phyloP scores from a whole-genome alignment of 108 stramenopile species.

The Cyclotella baltica region DNA sequence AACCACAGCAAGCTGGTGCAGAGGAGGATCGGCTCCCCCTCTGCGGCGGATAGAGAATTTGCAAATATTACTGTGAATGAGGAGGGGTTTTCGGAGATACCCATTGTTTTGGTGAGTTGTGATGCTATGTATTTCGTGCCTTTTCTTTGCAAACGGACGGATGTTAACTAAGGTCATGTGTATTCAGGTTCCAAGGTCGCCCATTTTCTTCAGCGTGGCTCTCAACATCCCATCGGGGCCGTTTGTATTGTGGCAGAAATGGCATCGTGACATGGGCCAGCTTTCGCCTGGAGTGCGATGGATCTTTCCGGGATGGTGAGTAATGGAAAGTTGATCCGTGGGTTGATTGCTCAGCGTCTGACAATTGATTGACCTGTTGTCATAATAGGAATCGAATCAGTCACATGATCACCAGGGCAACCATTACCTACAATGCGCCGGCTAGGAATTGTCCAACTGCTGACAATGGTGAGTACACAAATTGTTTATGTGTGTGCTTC shows the following conservation, averaged over 20 bases:
- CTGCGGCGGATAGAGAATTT: conserved; percentile 36
- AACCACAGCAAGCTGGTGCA: conserved; percentile 37
- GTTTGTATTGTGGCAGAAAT: conserved; percentile 50
- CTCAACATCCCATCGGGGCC: conserved; percentile 48
- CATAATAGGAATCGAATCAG: conserved; percentile 31
- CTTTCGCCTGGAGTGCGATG: conserved; percentile 35
- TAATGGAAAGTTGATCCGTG: neutral
- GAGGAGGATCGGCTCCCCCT: conserved; percentile 25
- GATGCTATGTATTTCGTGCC: neutral
- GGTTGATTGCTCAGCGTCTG: neutral
- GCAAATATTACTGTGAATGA: conserved; percentile 18
- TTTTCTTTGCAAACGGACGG: neutral
- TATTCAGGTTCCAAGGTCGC: conserved; percentile 35
- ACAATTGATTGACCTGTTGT: neutral
- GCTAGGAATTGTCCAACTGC: conserved; percentile 46
- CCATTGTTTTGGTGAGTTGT: conserved; percentile 38
- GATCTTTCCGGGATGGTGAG: conserved; percentile 49
- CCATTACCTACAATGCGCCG: conserved; percentile 34
- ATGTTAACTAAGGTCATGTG: too few relatives aligned
- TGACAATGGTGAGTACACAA: conserved; percentile 32
- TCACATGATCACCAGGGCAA: conserved; percentile 38
- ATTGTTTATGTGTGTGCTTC: too few relatives aligned
- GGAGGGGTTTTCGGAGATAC: conserved; percentile 37
- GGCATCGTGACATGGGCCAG: conserved; percentile 45
- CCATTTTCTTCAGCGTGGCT: conserved; percentile 20